Evolutionary conservation across 2,329 filamentous ascomycete species (phyloP).

Genomic region (Plectosphaerella sp.): DNA sequence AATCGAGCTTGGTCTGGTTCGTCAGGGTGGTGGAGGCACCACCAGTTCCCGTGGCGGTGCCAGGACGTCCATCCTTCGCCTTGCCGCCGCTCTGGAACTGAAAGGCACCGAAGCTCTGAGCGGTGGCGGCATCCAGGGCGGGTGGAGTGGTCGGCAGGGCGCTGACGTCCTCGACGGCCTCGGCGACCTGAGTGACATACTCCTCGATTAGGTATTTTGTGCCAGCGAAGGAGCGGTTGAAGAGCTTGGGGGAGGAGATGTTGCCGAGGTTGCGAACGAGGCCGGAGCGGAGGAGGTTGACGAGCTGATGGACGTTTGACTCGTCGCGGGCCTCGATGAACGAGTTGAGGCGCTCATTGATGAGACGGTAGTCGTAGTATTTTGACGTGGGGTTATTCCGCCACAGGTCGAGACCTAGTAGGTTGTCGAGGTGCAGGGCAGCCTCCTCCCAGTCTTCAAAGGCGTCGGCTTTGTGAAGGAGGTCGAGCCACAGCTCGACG

Average conservation of each 20-base stretch:
- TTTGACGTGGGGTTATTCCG: slow-evolving; percentile 76
- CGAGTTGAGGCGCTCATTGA: slow-evolving; percentile 69
- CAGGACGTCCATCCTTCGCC: not conserved
- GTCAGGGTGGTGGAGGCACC: slow-evolving; percentile 42
- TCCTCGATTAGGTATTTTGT: slow-evolving; percentile 90
- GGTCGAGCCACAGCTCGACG: slow-evolving; percentile 60
- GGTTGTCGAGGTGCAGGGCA: slow-evolving; percentile 77
- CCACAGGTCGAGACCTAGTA: slow-evolving; percentile 79
- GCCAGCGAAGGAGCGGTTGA: slow-evolving; percentile 79
- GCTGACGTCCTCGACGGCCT: slow-evolving; percentile 73
- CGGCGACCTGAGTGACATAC: slow-evolving; percentile 80
- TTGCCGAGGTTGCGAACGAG: slow-evolving; percentile 85
- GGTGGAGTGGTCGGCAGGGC: slow-evolving; percentile 53
- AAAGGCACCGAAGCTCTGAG: not conserved
- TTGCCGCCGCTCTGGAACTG: not conserved
- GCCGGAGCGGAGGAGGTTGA: slow-evolving; percentile 76
- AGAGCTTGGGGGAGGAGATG: slow-evolving; percentile 76
- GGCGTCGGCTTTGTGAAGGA: slow-evolving; percentile 59
- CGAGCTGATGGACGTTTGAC: slow-evolving; percentile 68
- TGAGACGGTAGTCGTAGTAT: slow-evolving; percentile 83
- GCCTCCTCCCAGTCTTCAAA: slow-evolving; percentile 86
- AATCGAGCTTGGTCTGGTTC: slow-evolving; percentile 76
- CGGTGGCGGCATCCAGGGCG: not conserved
- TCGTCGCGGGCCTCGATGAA: slow-evolving; percentile 66
- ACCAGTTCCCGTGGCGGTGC: slow-evolving; percentile 21